Conservation (phyloP, 2,329 filamentous ascomycete species). For the Penicillium oxalicum region DNA sequence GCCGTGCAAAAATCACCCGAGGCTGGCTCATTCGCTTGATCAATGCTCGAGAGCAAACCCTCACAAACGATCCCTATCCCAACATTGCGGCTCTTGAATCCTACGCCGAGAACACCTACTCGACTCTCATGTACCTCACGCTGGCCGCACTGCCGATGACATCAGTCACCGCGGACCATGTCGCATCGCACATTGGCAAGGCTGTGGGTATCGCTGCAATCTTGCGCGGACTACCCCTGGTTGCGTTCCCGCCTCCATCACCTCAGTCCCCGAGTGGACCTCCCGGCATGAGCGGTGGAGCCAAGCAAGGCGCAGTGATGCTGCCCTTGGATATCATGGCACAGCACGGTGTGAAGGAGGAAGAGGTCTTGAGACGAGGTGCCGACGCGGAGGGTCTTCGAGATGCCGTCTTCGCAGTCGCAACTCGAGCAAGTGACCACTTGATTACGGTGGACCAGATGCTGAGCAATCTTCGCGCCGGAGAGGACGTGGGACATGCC, state of each 20-base stretch:
- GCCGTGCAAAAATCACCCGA: constrained; percentile 51
- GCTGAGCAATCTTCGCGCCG: constrained; percentile 70
- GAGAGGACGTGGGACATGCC: constrained; percentile 71
- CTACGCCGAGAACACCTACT: constrained; percentile 93
- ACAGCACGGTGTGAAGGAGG: constrained; percentile 71
- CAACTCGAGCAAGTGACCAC: constrained; percentile 91
- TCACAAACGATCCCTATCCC: constrained; percentile 76
- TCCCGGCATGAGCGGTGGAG: constrained; percentile 32
- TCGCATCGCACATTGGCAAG: constrained; percentile 93
- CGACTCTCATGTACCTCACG: constrained; percentile 82
- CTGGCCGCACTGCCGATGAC: constrained; percentile 72
- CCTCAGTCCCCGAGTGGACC: constrained; percentile 50
- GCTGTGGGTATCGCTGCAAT: constrained; percentile 82
- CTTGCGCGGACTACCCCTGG: constrained; percentile 76
- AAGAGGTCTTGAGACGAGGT: constrained; percentile 79
- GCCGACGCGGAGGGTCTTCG: constrained; percentile 71
- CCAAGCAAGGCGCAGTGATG: constrained; percentile 61
- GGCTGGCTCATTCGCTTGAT: constrained; percentile 74
- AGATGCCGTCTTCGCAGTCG: constrained; percentile 86
- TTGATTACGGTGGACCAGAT: constrained; percentile 90
- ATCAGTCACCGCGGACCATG: constrained; percentile 80
- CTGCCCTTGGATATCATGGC: constrained; percentile 89
- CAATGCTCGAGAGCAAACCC: constrained; percentile 71
- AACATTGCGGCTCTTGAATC: constrained; percentile 69
- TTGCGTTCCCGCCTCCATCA: constrained; percentile 69